Evolutionary conservation across 257 asterid genomes (phyloP).

Genomic region (Ballota nigra): DNA sequence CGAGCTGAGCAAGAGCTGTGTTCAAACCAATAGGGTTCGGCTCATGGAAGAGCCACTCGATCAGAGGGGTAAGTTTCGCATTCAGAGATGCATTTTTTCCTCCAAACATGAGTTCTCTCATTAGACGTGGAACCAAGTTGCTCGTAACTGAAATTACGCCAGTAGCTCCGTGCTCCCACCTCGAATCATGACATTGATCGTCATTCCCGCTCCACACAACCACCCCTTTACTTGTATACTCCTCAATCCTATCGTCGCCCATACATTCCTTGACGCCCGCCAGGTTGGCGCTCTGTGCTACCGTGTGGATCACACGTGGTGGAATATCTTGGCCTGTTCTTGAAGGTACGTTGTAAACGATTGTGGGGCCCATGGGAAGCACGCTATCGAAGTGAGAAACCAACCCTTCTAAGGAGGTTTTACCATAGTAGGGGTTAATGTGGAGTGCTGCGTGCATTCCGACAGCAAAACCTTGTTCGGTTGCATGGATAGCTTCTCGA

Average conservation of each 20-base stretch:
- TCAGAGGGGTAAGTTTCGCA: conserved; percentile 54
- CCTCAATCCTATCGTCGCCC: conserved; percentile 68
- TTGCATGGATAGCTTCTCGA: conserved; percentile 88
- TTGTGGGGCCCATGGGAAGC: conserved; percentile 92
- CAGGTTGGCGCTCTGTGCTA: conserved; percentile 56
- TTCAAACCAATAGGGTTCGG: conserved; percentile 86
- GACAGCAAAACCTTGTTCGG: conserved; percentile 93
- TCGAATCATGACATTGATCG: conserved; percentile 84
- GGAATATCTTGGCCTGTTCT: conserved; percentile 88
- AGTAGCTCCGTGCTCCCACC: conserved; percentile 74
- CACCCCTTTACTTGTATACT: conserved; percentile 57
- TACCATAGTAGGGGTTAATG: conserved; percentile 92
- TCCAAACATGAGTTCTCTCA: conserved; percentile 77
- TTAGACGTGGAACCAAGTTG: conserved; percentile 82
- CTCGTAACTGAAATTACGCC: conserved; percentile 91
- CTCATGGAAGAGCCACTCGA: conserved; percentile 76
- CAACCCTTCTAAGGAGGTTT: conserved; percentile 80
- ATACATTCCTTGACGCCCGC: conserved; percentile 91
- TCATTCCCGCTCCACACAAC: conserved; percentile 95
- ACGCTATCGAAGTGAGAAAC: conserved; percentile 72
- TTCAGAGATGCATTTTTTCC: conserved; percentile 64
- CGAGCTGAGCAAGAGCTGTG: conserved; percentile 96
- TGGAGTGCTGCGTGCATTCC: conserved; percentile 98
- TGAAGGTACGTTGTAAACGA: conserved; percentile 88
- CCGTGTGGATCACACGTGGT: conserved; percentile 48